These are phyloP conservation scores for Pseudonitzschia delicatissima DNA, from an alignment of 108 stramenopile species.

Conservation along the genomic window DNA sequence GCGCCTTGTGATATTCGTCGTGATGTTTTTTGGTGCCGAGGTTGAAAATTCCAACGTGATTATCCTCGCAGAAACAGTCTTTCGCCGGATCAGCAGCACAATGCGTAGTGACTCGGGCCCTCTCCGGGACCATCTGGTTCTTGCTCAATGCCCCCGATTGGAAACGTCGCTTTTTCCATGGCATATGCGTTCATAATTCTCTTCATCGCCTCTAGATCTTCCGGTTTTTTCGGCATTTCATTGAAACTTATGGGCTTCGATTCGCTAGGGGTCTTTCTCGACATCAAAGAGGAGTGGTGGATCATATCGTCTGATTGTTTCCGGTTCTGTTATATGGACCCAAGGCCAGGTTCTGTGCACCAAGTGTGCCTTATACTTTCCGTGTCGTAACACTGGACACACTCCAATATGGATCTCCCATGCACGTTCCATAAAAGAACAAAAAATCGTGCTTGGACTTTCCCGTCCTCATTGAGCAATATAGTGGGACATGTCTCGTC, in stretches of 20 bases:
- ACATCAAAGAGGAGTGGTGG: slow-evolving; percentile 43
- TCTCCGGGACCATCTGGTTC: slow-evolving; percentile 34
- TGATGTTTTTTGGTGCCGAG: slow-evolving; percentile 35
- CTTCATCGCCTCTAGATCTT: slow-evolving; percentile 30
- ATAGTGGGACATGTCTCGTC: slow-evolving; percentile 37
- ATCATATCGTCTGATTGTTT: slow-evolving; percentile 17
- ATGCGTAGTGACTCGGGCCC: slow-evolving; percentile 35
- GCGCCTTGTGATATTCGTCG: slow-evolving; percentile 27
- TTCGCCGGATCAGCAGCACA: slow-evolving; percentile 42
- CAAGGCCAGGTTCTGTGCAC: slow-evolving; percentile 41
- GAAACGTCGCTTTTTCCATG: slow-evolving; percentile 39
- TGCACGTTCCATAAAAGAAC: slow-evolving; percentile 38
- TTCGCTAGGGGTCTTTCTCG: slow-evolving; percentile 44
- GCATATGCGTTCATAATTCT: slow-evolving; percentile 31
- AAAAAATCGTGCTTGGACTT: slow-evolving; percentile 41
- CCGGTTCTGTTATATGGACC: neutral
- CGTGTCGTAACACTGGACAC: slow-evolving; percentile 39
- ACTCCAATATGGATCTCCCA: slow-evolving; percentile 15
- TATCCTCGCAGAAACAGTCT: slow-evolving; percentile 30
- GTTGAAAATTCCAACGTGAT: slow-evolving; percentile 27
- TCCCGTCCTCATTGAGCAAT: slow-evolving; percentile 25
- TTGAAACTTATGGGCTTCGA: slow-evolving; percentile 27
- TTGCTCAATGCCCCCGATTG: slow-evolving; percentile 24
- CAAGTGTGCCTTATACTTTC: slow-evolving; percentile 50
- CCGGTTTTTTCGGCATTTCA: slow-evolving; percentile 15